A percentile compares a stretch with the other conserved stretches of the same genome.
Evolutionary conservation across 345 rosid species (phyloP).

Genomic region (Melaleuca quinquenervia): DNA sequence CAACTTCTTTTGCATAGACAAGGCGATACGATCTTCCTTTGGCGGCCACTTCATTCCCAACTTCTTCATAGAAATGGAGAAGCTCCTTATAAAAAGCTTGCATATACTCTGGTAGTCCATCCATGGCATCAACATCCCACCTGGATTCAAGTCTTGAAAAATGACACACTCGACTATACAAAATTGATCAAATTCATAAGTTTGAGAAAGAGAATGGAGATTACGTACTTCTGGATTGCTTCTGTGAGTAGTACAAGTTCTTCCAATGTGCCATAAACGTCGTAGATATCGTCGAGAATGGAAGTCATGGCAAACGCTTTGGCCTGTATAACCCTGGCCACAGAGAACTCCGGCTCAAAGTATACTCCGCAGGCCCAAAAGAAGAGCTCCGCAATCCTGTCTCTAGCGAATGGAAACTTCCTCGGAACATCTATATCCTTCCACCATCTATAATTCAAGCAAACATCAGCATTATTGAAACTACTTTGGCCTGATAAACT

Average conservation of each 20-base stretch:
- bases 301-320: conserved; percentile 11
- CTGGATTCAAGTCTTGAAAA: neutral
- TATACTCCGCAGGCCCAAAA: too few species aligned
- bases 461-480: neutral
- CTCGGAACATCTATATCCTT: too few species aligned
- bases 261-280: conserved; percentile 18
- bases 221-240: conserved; percentile 14
- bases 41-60: conserved; percentile 8
- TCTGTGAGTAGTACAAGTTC: conserved; percentile 13
- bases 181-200: neutral
- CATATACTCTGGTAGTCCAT: conserved; percentile 20
- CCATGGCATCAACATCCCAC: conserved; percentile 10
- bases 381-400: too few species aligned
- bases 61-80: conserved; percentile 11
- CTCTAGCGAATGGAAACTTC: too few species aligned
- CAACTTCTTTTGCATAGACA: conserved; percentile 16
- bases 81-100: conserved; percentile 15
- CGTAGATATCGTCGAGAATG: conserved; percentile 18
- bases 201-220: neutral
- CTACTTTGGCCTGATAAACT: neutral
- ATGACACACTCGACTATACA: neutral
- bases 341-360: too few species aligned
- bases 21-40: conserved; percentile 8
- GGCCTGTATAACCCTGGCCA: conserved; percentile 9
- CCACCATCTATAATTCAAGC: too few species aligned